These are phyloP conservation scores for Capsaspora owczarzaki DNA, from an alignment of 78 protist genomes.

Conservation along the genomic window DNA sequence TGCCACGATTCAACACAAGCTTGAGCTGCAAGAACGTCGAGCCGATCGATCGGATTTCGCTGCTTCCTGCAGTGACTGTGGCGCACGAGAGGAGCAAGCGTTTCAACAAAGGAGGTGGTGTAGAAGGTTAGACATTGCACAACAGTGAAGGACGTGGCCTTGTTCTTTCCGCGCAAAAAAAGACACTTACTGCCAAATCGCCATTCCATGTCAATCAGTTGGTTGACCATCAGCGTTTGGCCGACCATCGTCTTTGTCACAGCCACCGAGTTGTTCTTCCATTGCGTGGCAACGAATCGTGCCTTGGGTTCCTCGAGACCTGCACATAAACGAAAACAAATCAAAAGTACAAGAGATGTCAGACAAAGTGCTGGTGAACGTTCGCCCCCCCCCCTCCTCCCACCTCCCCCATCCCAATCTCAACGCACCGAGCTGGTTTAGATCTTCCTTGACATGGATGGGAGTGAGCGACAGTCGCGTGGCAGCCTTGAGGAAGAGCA, in stretches of 20 bases:
- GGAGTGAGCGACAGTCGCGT: background rate
- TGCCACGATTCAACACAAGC: background rate
- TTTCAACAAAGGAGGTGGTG: too few species aligned
- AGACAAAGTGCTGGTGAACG: too few species aligned
- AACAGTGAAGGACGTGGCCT: too few species aligned
- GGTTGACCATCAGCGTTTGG: background rate
- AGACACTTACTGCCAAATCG: background rate
- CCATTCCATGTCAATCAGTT: background rate
- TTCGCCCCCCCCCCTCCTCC: too few species aligned
- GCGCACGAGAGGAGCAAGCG: too few species aligned
- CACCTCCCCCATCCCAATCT: too few species aligned
- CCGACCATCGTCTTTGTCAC: background rate
- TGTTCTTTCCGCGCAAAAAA: too few species aligned
- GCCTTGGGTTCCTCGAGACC: background rate
- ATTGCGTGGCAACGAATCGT: background rate
- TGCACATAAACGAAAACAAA: background rate
- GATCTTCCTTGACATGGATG: background rate
- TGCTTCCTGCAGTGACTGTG: background rate
- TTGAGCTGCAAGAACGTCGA: constrained; percentile 3
- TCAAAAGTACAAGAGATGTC: too few species aligned
- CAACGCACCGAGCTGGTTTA: background rate
- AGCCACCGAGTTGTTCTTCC: background rate
- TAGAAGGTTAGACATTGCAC: too few species aligned
- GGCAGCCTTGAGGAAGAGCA: background rate
- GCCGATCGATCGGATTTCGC: background rate